Evolutionary conservation across 306 rosid genomes (phyloP), one percentile per base, ranked within the genome.

Genomic region (Quillaja saponaria): DNA sequence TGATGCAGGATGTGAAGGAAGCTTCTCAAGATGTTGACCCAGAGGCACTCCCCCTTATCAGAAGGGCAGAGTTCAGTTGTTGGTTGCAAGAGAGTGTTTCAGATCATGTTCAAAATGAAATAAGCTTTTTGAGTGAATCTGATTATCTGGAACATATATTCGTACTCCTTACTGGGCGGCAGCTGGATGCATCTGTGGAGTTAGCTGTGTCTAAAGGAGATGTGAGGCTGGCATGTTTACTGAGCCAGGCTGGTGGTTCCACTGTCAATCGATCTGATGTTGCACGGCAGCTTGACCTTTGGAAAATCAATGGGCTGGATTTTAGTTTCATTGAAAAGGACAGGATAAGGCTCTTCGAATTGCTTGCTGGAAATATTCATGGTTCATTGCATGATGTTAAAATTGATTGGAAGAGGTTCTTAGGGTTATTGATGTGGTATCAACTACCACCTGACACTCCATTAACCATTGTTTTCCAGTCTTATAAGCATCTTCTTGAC

Each of bases 51-150:
- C 95, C 95, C 64, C 82, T 88, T 35, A 64, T 86, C 66, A 84
- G 95, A 66, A 88, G 98, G 84, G 98, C 98, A 49, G 95, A 86
- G 80, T 92, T 88, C 68, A 88, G 96, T 74, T 84, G 80, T 75
- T 92, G 98, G 98, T 66, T 92, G 84, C 95, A 89, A 67, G 98
- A 88, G 80, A 84, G 95, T 79, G 96, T 92, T 49, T 72, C 81
- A 41, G 74, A 82, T 74, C 90, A 78, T 66, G 87, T 92, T 67
- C 95, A 92, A 78, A 82, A 84, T 64, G 83, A 84, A 60, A 69
- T 82, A 63, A 83, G 87, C 80, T 86, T 90, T 58, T 76, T 86
- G 61, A 61, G 84, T 51, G 95, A 84, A 64, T 79, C 90, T 57
- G 67, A 68, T 67, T 86, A 92, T 81, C 79, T 92, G 41, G 85